These are phyloP conservation scores for Malus sylvestris DNA, from an alignment of 306 rosid species.

Conservation along the genomic window DNA sequence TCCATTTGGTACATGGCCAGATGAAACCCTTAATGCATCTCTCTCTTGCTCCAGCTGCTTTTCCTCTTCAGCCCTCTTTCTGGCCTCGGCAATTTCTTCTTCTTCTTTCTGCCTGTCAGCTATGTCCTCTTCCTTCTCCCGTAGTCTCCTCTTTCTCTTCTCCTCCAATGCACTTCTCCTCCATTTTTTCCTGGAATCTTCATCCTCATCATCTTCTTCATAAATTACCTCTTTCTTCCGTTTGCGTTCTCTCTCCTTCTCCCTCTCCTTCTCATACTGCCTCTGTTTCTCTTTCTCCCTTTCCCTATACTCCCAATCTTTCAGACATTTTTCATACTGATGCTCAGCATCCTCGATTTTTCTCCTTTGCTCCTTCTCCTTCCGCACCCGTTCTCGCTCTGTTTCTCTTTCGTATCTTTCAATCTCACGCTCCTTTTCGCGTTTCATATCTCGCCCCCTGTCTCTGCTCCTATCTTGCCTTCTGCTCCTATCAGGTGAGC, in stretches of 20 bases:
- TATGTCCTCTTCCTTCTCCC: constrained; percentile 89
- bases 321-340: constrained; percentile 71
- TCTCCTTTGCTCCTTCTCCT: constrained; percentile 93
- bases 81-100: constrained; percentile 86
- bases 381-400: constrained; percentile 85
- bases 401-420: constrained; percentile 98
- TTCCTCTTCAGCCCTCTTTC: constrained; percentile 74
- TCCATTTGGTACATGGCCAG: constrained; percentile 34
- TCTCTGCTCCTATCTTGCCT: constrained; percentile 85
- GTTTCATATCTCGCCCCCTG: constrained; percentile 76
- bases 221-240: constrained; percentile 75
- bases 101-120: constrained; percentile 70
- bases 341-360: constrained; percentile 88
- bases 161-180: constrained; percentile 83
- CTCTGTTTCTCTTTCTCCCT: constrained; percentile 89
- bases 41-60: constrained; percentile 47
- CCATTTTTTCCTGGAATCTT: constrained; percentile 90
- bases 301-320: constrained; percentile 98
- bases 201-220: constrained; percentile 97
- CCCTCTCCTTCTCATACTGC: constrained; percentile 86
- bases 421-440: constrained; percentile 91
- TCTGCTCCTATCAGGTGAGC: constrained; percentile 73
- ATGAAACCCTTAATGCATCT: constrained; percentile 47
- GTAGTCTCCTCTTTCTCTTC: constrained; percentile 77
- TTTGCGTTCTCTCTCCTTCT: constrained; percentile 91